Evolutionary conservation across 805 yeast genomes (phyloP), one percentile per base, ranked within the genome.

Genomic region (Henningerozyma blattae): DNA sequence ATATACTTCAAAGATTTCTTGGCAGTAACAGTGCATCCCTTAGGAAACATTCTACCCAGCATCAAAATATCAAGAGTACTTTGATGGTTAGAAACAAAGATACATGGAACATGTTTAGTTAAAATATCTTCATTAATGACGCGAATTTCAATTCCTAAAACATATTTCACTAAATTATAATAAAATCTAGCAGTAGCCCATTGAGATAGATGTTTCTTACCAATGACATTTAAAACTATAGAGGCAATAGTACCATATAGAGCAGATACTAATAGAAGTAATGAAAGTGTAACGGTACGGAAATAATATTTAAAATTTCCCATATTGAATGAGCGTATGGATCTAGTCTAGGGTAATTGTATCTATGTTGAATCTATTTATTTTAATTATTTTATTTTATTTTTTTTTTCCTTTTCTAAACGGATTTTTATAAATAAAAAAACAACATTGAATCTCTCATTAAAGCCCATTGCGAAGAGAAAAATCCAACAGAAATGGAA

Each of bases 21-120:
- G 24, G 96, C 91, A 1, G 97, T 91, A 30, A 91, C 95, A 6
- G 87, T 77, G 63, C 87, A 85, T 33, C 83, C 84, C 32, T 75
- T 74, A 33, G 94, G 95, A 66, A 91, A 91, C 28, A 84, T 58
- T 44, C 71, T 73, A 18, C 95, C 97, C 43, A 91, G 64, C 38
- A 87, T 59, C 33, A 81, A 65, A 37, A 91, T 74, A 54, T 91
- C 98, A 43, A 91, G 59, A 22, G 84, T 85, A 22, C 91, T 74
- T 63, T 89, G 98, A 63, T 89, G 98, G 61, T 89, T 89, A 9
- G 91, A 75, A 4, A 89, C 65, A 34, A 82, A 67, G 37, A 89
- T 72, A 4, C 86, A 93, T 4, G 97, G 97, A 27, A 69, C 49
- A 6, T 64, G 54, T 4, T 65, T 58, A n/a, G n/a, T n/a, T 35